Evolutionary conservation across 1,284 basidiomycete species (phyloP).

Genomic region (Clitocybe nebularis): DNA sequence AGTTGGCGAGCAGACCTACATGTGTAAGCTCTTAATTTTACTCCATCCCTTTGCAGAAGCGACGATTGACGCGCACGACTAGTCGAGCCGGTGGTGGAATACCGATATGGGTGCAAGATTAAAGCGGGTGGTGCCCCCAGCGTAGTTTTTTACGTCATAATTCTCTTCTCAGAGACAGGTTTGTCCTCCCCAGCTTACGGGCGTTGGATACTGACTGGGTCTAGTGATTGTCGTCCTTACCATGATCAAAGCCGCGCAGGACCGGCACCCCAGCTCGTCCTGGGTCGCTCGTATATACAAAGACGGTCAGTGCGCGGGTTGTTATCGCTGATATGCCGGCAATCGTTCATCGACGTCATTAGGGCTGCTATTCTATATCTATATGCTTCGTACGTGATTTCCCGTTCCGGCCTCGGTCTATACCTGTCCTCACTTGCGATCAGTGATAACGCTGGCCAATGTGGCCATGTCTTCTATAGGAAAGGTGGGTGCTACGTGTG

Average conservation of each 20-base stretch:
- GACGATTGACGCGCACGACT: no score
- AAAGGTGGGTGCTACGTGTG: no score
- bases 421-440: not conserved
- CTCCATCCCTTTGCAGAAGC: constrained; percentile 21
- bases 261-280: constrained; percentile 8
- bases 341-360: not conserved
- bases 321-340: not conserved
- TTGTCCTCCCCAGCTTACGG: constrained; percentile 7
- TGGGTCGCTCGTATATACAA: constrained; percentile 30
- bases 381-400: constrained; percentile 25
- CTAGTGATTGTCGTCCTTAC: constrained; percentile 6
- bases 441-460: not conserved
- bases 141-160: constrained; percentile 28
- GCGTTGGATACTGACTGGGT: not conserved
- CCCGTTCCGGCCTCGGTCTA: not conserved
- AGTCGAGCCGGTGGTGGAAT: not conserved
- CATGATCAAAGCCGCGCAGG: constrained; percentile 3
- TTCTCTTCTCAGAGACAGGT: constrained; percentile 30
- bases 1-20: not conserved
- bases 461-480: not conserved
- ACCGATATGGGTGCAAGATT: not conserved
- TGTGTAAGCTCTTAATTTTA: constrained; percentile 12
- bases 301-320: constrained; percentile 33
- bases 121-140: constrained; percentile 1
- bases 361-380: constrained; percentile 34